These are phyloP conservation scores for Lenwebbia sp. DNA, from an alignment of 345 rosid species.

Conservation along the genomic window DNA sequence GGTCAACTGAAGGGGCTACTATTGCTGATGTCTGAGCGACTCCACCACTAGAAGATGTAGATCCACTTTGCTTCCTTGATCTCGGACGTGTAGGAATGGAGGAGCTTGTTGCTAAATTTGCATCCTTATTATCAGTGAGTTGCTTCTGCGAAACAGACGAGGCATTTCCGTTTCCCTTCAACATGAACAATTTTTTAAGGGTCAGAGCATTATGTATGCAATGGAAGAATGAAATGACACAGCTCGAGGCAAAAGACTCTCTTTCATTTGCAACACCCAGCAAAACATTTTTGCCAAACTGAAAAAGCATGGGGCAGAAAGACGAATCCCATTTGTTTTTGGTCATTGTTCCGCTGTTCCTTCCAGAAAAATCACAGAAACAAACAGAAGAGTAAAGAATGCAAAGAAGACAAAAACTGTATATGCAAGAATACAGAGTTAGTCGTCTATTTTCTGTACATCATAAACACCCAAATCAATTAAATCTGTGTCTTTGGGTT, in stretches of 20 bases:
- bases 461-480: neutral
- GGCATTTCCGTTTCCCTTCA: slow-evolving; percentile 27
- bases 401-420: neutral
- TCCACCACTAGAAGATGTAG: slow-evolving; percentile 24
- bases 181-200: neutral
- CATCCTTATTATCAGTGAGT: slow-evolving; percentile 13
- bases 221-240: neutral
- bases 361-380: neutral
- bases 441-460: neutral
- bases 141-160: slow-evolving; percentile 21
- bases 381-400: neutral
- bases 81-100: slow-evolving; percentile 22
- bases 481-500: neutral
- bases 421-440: neutral
- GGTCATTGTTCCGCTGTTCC: neutral
- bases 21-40: slow-evolving; percentile 28
- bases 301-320: neutral
- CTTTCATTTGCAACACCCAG: neutral
- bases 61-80: slow-evolving; percentile 24
- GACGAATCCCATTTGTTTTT: neutral
- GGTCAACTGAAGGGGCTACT: slow-evolving; percentile 20
- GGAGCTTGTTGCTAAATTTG: slow-evolving; percentile 23
- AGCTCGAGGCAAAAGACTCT: neutral
- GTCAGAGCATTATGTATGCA: neutral
- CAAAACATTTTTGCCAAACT: neutral